A percentile compares a stretch with the other conserved stretches of the same genome.
These are phyloP conservation scores for Nepenthes alata DNA, from an alignment of 179 eudicot genomes.

Conservation along the genomic window DNA sequence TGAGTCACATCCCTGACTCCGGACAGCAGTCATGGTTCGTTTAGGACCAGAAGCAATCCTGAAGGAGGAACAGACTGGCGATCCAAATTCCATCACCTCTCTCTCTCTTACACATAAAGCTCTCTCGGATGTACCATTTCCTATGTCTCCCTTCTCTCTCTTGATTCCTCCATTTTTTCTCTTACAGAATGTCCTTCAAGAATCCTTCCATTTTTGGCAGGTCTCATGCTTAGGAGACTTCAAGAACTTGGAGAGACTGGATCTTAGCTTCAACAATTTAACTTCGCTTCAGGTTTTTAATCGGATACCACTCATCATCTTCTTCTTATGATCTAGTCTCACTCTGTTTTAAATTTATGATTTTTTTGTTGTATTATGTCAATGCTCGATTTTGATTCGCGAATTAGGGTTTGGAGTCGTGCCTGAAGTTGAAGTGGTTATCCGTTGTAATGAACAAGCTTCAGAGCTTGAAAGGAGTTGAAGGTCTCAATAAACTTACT, in stretches of 20 bases:
- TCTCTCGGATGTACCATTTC: constrained; percentile 42
- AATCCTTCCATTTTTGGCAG: constrained; percentile 13
- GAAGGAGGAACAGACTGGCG: constrained; percentile 34
- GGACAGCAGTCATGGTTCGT: constrained; percentile 16
- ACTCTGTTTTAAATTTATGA: too few species aligned
- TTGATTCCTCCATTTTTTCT: background rate
- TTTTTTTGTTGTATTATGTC: too few species aligned
- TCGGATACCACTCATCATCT: too few species aligned
- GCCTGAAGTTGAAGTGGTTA: constrained; percentile 76
- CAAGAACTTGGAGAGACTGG: constrained; percentile 66
- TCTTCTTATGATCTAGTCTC: too few species aligned
- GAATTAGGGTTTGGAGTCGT: constrained; percentile 54
- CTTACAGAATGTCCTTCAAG: background rate
- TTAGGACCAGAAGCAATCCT: constrained; percentile 44
- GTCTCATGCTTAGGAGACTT: constrained; percentile 61
- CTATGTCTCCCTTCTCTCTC: constrained; percentile 1
- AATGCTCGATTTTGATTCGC: too few species aligned
- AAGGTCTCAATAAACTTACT: constrained; percentile 49
- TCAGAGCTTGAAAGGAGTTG: constrained; percentile 60
- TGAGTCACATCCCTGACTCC: too few species aligned
- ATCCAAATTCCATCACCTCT: constrained; percentile 36
- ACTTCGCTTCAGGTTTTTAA: constrained; percentile 53
- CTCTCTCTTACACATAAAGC: constrained; percentile 62
- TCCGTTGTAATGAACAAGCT: constrained; percentile 73
- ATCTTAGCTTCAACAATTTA: constrained; percentile 58